Conservation (phyloP, 331 rosid species). For the Pyrus hybrid region DNA sequence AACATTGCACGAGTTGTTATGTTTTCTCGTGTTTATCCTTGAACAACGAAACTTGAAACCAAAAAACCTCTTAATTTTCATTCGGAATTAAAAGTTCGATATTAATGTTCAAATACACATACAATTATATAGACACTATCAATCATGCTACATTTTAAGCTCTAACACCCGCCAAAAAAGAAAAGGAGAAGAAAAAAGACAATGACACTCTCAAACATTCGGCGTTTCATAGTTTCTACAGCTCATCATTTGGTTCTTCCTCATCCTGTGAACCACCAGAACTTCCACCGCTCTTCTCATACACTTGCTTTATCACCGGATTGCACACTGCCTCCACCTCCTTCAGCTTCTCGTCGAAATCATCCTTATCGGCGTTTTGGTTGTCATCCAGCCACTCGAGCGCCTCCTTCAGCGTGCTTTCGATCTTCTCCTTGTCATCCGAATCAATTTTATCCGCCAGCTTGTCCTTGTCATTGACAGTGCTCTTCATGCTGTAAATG, state of each 20-base stretch:
- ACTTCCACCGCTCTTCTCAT: constrained; percentile 37
- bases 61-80: background rate
- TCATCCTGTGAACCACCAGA: constrained; percentile 16
- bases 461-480: constrained; percentile 30
- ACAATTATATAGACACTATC: too few species aligned
- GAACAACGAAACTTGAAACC: too few species aligned
- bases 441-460: constrained; percentile 38
- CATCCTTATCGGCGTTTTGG: constrained; percentile 38
- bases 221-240: constrained; percentile 7
- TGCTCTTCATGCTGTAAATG: constrained; percentile 36
- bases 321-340: constrained; percentile 44
- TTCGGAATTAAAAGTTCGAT: background rate
- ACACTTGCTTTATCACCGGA: constrained; percentile 38
- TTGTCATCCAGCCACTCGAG: constrained; percentile 47
- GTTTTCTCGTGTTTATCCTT: too few species aligned
- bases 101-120: background rate
- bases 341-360: constrained; percentile 43
- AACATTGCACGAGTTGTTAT: too few species aligned
- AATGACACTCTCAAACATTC: background rate
- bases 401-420: constrained; percentile 29
- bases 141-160: background rate
- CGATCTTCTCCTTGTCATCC: constrained; percentile 44
- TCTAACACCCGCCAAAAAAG: background rate
- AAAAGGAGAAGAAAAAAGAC: background rate
- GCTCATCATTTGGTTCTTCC: constrained; percentile 35